phyloP scores from a whole-genome alignment of 805 yeast genomes.

The Saturnispora quitensis region DNA sequence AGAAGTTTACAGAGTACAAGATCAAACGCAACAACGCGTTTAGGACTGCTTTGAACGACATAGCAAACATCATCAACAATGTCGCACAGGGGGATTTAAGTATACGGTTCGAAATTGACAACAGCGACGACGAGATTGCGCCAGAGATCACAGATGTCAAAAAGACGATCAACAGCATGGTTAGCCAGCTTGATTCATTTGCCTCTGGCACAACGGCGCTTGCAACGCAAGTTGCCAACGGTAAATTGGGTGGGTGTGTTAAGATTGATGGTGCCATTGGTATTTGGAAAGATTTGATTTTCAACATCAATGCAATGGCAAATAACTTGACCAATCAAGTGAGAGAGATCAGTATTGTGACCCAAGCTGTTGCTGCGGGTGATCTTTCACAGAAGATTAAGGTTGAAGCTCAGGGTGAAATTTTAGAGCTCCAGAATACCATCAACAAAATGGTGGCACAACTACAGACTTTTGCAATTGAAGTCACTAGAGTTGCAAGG shows the following conservation, averaged over 20 bases:
- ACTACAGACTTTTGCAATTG: constrained; percentile 72
- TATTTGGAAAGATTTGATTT: constrained; percentile 77
- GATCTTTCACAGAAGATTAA: constrained; percentile 75
- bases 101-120: constrained; percentile 61
- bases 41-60: constrained; percentile 63
- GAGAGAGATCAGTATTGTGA: constrained; percentile 82
- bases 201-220: constrained; percentile 77
- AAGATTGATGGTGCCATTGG: constrained; percentile 80
- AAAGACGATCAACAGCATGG: constrained; percentile 77
- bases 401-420: constrained; percentile 90
- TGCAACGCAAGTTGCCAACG: constrained; percentile 86
- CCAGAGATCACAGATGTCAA: constrained; percentile 76
- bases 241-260: constrained; percentile 85
- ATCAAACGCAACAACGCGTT: constrained; percentile 55
- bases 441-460: constrained; percentile 87
- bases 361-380: constrained; percentile 82
- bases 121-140: constrained; percentile 41
- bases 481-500: constrained; percentile 78
- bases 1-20: constrained; percentile 13
- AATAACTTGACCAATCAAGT: constrained; percentile 78
- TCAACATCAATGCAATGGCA: constrained; percentile 85
- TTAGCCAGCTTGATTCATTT: constrained; percentile 76
- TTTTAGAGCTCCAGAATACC: constrained; percentile 74
- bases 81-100: constrained; percentile 86
- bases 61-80: constrained; percentile 78